Evolutionary conservation across 129 eudicot genomes (phyloP).

Genomic region (Pittosporum tobira): DNA sequence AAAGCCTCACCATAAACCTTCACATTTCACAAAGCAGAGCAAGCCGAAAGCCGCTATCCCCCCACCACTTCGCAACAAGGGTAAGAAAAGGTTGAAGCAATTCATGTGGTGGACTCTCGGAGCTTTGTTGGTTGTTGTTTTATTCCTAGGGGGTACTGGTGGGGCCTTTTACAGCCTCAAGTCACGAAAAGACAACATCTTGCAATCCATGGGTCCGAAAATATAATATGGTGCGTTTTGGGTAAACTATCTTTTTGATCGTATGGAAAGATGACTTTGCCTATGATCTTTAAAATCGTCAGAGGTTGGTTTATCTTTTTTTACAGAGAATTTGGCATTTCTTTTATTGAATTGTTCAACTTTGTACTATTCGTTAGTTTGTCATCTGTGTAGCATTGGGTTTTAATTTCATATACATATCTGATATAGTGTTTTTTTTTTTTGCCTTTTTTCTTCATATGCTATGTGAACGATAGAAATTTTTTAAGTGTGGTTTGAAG

Average conservation of each 20-base stretch:
- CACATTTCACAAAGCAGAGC: constrained; percentile 34
- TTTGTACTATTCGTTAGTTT: not conserved
- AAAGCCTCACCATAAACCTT: constrained; percentile 25
- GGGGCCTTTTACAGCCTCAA: constrained; percentile 26
- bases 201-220: constrained; percentile 19
- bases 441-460: too few relatives aligned
- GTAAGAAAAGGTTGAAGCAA: constrained; percentile 44
- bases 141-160: constrained; percentile 40
- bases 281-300: not conserved
- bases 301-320: too few relatives aligned
- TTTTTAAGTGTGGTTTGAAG: not conserved
- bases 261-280: not conserved
- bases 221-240: not conserved
- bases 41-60: constrained; percentile 60
- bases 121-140: constrained; percentile 9
- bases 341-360: not conserved
- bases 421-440: not conserved
- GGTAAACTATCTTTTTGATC: too few relatives aligned
- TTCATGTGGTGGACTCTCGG: constrained; percentile 23
- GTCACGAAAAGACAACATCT: constrained; percentile 5
- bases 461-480: not conserved
- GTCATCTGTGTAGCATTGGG: not conserved
- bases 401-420: too few relatives aligned
- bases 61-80: constrained; percentile 56
- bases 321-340: too few relatives aligned